phyloP scores from a whole-genome alignment of 75 land plant species.

The Chamaecyparis obtusa region DNA sequence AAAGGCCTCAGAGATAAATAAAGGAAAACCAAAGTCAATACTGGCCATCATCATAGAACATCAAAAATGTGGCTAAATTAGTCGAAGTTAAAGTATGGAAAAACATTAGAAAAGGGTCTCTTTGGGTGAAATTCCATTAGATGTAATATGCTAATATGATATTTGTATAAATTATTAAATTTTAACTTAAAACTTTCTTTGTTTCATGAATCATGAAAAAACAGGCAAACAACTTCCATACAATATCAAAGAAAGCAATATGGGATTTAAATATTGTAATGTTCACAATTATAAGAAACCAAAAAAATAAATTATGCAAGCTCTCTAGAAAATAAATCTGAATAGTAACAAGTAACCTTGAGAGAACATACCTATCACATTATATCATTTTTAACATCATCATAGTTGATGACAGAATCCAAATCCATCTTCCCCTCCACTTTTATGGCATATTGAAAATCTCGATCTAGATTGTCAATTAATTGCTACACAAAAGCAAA shows the following conservation, averaged over 20 bases:
- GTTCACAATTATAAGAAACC: not conserved
- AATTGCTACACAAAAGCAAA: constrained; percentile 51
- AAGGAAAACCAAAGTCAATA: not conserved
- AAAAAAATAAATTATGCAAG: not conserved
- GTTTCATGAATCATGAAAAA: not conserved
- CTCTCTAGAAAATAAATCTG: not conserved
- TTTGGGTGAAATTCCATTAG: not conserved
- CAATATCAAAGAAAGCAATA: not conserved
- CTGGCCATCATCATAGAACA: not conserved
- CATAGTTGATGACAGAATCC: constrained; percentile 81
- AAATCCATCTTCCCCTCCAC: constrained; percentile 93
- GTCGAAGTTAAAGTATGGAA: not conserved
- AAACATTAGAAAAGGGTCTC: not conserved
- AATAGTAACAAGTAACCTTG: not conserved
- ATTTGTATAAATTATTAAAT: not conserved
- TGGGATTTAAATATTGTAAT: not conserved
- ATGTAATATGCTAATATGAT: not conserved
- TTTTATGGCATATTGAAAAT: constrained; percentile 92
- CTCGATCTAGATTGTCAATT: constrained; percentile 83
- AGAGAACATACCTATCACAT: constrained; percentile 53
- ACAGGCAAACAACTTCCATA: not conserved
- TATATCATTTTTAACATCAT: constrained; percentile 83
- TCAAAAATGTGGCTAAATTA: not conserved
- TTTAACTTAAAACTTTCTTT: not conserved
- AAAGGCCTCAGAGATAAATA: not conserved